phyloP scores from a whole-genome alignment of 106 monocot genomes.

The Apostasia ramifera region DNA sequence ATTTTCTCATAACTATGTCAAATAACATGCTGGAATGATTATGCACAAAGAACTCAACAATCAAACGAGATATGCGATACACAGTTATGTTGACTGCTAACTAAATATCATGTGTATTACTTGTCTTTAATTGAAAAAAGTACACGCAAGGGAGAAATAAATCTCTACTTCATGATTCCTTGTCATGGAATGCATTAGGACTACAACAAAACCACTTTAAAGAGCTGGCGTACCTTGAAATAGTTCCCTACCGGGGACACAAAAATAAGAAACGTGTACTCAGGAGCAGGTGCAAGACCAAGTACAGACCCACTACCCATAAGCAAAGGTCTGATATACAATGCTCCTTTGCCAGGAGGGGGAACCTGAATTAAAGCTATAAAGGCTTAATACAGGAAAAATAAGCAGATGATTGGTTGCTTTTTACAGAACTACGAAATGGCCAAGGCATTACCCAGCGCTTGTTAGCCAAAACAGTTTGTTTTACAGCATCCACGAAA shows the following conservation, averaged over 20 bases:
- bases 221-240: constrained; percentile 51
- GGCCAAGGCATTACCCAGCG: constrained; percentile 54
- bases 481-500: constrained; percentile 82
- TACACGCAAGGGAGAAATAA: not conserved
- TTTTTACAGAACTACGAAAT: not conserved
- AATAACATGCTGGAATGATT: too few species aligned
- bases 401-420: too few species aligned
- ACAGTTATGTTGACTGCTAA: too few species aligned
- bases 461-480: constrained; percentile 76
- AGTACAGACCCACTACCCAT: constrained; percentile 76
- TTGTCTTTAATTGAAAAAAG: too few species aligned
- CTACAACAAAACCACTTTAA: not conserved
- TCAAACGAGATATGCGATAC: too few species aligned
- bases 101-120: too few species aligned
- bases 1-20: too few species aligned
- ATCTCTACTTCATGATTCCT: not conserved
- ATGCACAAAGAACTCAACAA: too few species aligned
- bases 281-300: constrained; percentile 70
- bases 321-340: constrained; percentile 83
- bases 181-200: not conserved
- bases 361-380: constrained; percentile 42
- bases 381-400: not conserved
- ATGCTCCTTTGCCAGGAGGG: constrained; percentile 69
- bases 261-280: constrained; percentile 76
- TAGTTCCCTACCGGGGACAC: constrained; percentile 81